Percentiles rank a stretch among this genome's conserved stretches.
phyloP scores from a whole-genome alignment of 2,329 filamentous ascomycete species.

The Curvularia hawaiiensis region DNA sequence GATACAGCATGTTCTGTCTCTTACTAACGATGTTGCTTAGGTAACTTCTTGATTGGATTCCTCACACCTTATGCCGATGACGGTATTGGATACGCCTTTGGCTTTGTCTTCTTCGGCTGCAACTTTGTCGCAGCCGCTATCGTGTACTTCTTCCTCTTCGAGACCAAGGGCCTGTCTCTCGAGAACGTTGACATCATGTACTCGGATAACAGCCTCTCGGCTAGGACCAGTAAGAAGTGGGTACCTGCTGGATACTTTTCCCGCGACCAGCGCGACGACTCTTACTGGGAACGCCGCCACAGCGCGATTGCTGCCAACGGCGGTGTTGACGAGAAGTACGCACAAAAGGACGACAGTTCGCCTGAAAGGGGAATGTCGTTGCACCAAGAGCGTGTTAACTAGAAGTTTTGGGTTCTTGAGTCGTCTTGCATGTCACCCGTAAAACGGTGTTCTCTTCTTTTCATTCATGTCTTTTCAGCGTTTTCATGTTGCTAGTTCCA shows the following conservation, averaged over 20 bases:
- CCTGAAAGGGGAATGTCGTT: constrained; percentile 28
- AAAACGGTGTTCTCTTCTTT: not conserved
- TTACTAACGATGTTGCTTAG: constrained; percentile 24
- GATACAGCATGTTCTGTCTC: constrained; percentile 1
- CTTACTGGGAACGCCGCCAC: constrained; percentile 34
- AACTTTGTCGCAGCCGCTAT: constrained; percentile 38
- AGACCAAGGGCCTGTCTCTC: constrained; percentile 42
- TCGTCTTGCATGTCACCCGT: not conserved
- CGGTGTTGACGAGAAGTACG: constrained; percentile 24
- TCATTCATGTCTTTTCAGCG: not conserved
- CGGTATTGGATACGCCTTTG: constrained; percentile 42
- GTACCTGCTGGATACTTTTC: constrained; percentile 39
- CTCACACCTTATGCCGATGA: constrained; percentile 43
- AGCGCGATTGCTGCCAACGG: constrained; percentile 24
- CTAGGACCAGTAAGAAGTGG: constrained; percentile 42
- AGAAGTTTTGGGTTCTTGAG: not conserved
- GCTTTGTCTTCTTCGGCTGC: constrained; percentile 45
- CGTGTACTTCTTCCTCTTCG: constrained; percentile 45
- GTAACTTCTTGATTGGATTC: constrained; percentile 48
- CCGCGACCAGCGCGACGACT: constrained; percentile 35
- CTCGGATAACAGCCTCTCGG: constrained; percentile 33
- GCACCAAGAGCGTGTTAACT: constrained; percentile 28
- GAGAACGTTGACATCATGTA: constrained; percentile 46
- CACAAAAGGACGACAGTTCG: constrained; percentile 28
- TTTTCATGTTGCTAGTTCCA: not conserved